Base-by-base conservation (phyloP, 768 basidiomycete genomes). In the Fomitopsis serialis region DNA sequence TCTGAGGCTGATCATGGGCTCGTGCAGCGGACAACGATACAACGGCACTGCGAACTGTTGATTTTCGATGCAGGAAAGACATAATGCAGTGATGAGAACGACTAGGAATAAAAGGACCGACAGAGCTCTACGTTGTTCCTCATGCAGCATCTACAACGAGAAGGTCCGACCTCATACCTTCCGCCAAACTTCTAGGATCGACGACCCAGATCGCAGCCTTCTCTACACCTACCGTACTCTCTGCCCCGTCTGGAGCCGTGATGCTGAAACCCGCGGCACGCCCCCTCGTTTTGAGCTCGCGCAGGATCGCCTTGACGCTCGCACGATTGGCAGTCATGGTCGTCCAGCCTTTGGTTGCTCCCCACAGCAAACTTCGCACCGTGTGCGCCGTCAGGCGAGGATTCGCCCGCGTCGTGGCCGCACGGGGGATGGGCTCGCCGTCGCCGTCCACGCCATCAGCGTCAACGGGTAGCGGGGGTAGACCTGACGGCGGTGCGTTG, bases 311-410 rank as follows among this genome's bases (percentile, higher is more conserved):
- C 62, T 78, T 83, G 23, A 93, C 81, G 58, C 91, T 91, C 27
- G 85, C 77, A 58, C 81, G 76, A 60, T 96, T 95, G 9, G 90
- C 90, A 3, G 92, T 94, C 45, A 95, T 71, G n/a, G 89, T 91
- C 56, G 92, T 94, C 87, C 88, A 85, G 0, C 85, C 83, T 24
- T 78, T 69, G 36, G 70, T 70, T 0, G 85, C 80, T 15, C 92
- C 92, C 63, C 78, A 80, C 19, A 84, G 69, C 72, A 93, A 72
- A 50, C 85, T 89, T 52, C 81, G 76, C 9, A 89, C 78, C 0
- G 92, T 94, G 65, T 94, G 92, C 9, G 77, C 78, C 0, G 91
- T 92, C 29, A 90, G 69, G 27, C 77, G 77, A 1, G 79, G 75
- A 56, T 82, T 82, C 19, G 73, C 75, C 53, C 73, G 78, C 21